Evolutionary conservation across 495 filamentous ascomycete species (phyloP), one percentile per base, ranked within the genome.

Genomic region (Friedmanniomyces simplex): DNA sequence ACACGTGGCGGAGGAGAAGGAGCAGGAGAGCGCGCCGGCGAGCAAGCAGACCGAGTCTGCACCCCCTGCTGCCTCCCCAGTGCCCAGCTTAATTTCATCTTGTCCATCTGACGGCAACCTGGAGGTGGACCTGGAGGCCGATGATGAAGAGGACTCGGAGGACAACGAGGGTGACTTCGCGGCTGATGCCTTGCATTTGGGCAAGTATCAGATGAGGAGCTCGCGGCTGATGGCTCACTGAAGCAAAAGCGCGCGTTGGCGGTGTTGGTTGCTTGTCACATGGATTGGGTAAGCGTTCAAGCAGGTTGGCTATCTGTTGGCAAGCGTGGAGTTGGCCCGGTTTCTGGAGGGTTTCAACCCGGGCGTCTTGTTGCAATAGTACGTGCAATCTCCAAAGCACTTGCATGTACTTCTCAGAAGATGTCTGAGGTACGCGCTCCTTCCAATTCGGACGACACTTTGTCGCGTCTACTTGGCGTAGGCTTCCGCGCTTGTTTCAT

Each of bases 121-220:
- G 41, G 53, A 60, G 14, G 47, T 61, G 13, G 66, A 65, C 47
- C 63, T 68, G 4, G 67, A 69, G 49, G 57, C 63, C 20, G 68
- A 69, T 39, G 65, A 63, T 41, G 62, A 60, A n/a, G n/a, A n/a
- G 13, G 49, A 26, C 4, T 18, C 34, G 16, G 55, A 53, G 12
- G 63, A 61, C n/a, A n/a, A n/a, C 14, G 63, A 65, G 20, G 37
- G 45, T 1, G 63, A 63, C 26, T 66, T 69, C 46, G 55, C 58
- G 12, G 52, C 68, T 51, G 56, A 63, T 12, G 57, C 63, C 12
- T 54, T 66, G 28, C 58, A 58, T 30, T 22, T 64, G 18, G 53
- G 46, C 20, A 52, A 28, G 50, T 54, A 42, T 22, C 47, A 62
- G 11, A 41, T 62, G 36, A 22, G 54, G 4, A 25, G 49, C 24